These are phyloP conservation scores for Casuarina glauca DNA, from an alignment of 306 rosid species.

Conservation along the genomic window DNA sequence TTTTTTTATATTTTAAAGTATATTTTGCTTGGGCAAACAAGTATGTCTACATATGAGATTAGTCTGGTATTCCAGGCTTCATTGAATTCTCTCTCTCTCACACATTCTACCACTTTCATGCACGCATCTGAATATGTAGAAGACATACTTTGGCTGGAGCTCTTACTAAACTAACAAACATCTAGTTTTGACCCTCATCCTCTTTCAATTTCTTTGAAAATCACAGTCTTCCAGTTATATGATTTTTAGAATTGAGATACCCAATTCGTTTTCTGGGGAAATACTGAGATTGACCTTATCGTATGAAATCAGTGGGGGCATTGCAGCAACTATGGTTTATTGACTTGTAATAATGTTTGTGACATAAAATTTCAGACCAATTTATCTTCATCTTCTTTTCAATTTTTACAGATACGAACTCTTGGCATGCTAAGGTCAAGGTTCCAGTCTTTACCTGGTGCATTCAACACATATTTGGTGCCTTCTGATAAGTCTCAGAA, in stretches of 20 bases:
- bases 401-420: slow-evolving; percentile 75
- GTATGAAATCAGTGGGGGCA: slow-evolving; percentile 11
- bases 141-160: slow-evolving; percentile 4
- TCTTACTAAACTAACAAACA: background rate
- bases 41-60: background rate
- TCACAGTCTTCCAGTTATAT: slow-evolving; percentile 27
- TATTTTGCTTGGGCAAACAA: background rate
- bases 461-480: slow-evolving; percentile 87
- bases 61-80: background rate
- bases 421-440: slow-evolving; percentile 91
- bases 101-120: background rate
- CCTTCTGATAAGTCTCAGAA: slow-evolving; percentile 81
- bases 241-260: slow-evolving; percentile 2
- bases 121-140: slow-evolving; percentile 8
- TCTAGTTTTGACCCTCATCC: slow-evolving; percentile 15
- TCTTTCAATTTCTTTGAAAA: slow-evolving; percentile 16
- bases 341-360: background rate
- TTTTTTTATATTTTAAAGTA: background rate
- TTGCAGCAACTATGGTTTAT: background rate
- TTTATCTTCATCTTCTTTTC: slow-evolving; percentile 26
- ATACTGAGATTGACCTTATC: slow-evolving; percentile 21
- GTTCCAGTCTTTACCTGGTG: slow-evolving; percentile 95
- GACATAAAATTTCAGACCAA: slow-evolving; percentile 2
- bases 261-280: slow-evolving; percentile 4
- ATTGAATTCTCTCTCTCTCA: background rate